Evolutionary conservation across 2,329 filamentous ascomycete species (phyloP).

Genomic region (Pseudopyrenochaeta lycopersici): DNA sequence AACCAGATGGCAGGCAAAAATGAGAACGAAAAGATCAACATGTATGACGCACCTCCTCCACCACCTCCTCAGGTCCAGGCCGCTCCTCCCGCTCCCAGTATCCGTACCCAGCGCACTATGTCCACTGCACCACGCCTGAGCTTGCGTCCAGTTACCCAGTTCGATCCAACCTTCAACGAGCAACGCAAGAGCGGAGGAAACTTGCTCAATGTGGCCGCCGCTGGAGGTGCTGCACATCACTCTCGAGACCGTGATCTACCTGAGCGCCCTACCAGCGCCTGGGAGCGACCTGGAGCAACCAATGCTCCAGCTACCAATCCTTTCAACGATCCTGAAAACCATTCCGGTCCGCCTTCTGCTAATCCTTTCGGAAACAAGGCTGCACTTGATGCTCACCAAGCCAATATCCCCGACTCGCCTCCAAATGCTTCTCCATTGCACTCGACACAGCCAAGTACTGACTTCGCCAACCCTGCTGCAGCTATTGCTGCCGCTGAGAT

Average conservation of each 20-base stretch:
- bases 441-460: slow-evolving; percentile 31
- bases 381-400: slow-evolving; percentile 46
- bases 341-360: slow-evolving; percentile 45
- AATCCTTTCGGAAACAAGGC: slow-evolving; percentile 66
- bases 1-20: slow-evolving; percentile 59
- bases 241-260: slow-evolving; percentile 22
- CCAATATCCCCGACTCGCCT: slow-evolving; percentile 36
- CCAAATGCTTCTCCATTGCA: slow-evolving; percentile 31
- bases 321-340: slow-evolving; percentile 64
- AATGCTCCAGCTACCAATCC: slow-evolving; percentile 68
- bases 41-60: slow-evolving; percentile 38
- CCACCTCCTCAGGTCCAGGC: slow-evolving; percentile 33
- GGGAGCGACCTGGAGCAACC: slow-evolving; percentile 50
- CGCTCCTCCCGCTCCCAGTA: slow-evolving; percentile 41
- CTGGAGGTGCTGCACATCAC: slow-evolving; percentile 30
- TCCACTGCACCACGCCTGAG: slow-evolving; percentile 80
- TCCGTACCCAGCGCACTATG: slow-evolving; percentile 55
- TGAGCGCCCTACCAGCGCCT: slow-evolving; percentile 42
- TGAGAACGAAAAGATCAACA: slow-evolving; percentile 54
- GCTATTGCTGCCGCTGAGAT: slow-evolving; percentile 54
- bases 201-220: slow-evolving; percentile 42
- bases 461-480: slow-evolving; percentile 42
- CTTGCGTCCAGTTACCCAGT: slow-evolving; percentile 83
- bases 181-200: slow-evolving; percentile 52
- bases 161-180: slow-evolving; percentile 72